Conservation (phyloP, 345 rosid genomes). For the Syzygium oleosum region DNA sequence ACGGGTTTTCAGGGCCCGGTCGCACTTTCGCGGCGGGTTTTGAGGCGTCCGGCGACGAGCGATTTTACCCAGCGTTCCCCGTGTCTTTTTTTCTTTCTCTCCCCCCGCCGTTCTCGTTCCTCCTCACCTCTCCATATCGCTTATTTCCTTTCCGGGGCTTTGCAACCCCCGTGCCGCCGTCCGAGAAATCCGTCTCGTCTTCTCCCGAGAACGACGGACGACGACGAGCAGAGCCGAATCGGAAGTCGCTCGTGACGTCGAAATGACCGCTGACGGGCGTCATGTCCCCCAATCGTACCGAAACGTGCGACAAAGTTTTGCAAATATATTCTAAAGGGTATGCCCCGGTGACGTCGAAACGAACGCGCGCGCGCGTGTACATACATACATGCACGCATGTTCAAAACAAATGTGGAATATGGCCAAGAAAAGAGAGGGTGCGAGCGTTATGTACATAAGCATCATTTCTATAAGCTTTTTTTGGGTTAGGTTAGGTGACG, state of each 20-base stretch:
- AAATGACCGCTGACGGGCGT: no score
- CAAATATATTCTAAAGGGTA: background rate
- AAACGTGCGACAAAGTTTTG: no score
- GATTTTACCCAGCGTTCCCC: no score
- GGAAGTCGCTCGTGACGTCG: no score
- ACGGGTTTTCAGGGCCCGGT: background rate
- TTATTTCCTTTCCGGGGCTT: no score
- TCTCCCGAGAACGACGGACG: no score
- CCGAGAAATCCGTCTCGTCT: no score
- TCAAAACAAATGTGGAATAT: background rate
- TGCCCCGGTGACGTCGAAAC: background rate
- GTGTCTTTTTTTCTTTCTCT: background rate
- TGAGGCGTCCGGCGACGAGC: rapidly evolving
- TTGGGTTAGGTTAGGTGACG: background rate
- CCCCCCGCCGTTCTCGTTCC: rapidly evolving
- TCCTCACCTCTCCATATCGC: no score
- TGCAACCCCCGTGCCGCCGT: no score
- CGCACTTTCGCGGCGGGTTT: rapidly evolving
- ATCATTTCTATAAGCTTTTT: background rate
- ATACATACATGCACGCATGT: rapidly evolving
- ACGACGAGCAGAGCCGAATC: no score
- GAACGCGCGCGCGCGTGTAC: no score
- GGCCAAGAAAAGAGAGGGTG: background rate
- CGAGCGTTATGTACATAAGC: rapidly evolving
- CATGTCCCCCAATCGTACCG: no score